Evolutionary conservation across 2,329 filamentous ascomycete genomes (phyloP), one percentile per base, ranked within the genome.

Genomic region (Gyromitra esculenta): DNA sequence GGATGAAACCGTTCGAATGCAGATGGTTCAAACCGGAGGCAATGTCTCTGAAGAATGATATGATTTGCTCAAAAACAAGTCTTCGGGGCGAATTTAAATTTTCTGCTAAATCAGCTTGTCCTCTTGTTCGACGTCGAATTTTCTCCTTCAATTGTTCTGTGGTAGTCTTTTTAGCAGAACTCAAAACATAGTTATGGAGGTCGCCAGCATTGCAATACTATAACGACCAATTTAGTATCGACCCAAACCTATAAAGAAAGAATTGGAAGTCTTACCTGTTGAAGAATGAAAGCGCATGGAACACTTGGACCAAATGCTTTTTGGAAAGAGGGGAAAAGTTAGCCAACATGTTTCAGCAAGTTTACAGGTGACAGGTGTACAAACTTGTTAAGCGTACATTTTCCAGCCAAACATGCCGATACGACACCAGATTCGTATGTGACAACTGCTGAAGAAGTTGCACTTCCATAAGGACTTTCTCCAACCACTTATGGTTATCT

Each of bases 391-490:
- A 89, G 80, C 91, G 89, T 68, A 91, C 91, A 82, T 97, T 92
- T 83, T 99, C 95, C 15, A 99, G 87, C 96, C 96, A 99, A 41
- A 97, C 96, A 84, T 98, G 96, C 5, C 95, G 91, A 83, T 99
- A 99, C 0, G 94, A 97, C 0, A 99, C 96, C 7, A 99, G 87
- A 78, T 99, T 99, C 73, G 94, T 92, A 82, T 99, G 96, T 0
- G 93, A 96, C 2, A 99, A 88, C 81, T 93, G 92, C 81, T 97
- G 94, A 31, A 99, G 88, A 31, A 98, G 86, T 84, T 97, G 94
- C 1, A 99, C 96, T 83, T 99, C 96, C 59, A 96, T 88, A 66
- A 99, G 86, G 1, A 98, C 91, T 84, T 97, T 98, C 83, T 97
- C 93, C 13, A 99, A 86, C 96, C 96, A 97, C 77, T 91, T 90